Conservation (phyloP, 2,329 filamentous ascomycete genomes). For the Xylariaceae sp. region DNA sequence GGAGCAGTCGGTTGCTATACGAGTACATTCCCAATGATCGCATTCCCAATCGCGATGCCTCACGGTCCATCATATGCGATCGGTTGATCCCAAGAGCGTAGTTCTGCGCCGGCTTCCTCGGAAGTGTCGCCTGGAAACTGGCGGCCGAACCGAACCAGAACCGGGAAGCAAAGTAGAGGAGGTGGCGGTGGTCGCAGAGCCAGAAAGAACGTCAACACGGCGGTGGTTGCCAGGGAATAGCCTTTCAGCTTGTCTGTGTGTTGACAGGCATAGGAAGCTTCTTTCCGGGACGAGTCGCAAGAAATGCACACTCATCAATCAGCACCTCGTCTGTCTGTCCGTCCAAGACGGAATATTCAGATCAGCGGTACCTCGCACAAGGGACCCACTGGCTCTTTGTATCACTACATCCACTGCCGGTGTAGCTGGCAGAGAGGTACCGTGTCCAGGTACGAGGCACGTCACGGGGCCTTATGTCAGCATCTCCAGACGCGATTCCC, state of each 20-base stretch:
- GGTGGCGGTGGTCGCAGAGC: background rate
- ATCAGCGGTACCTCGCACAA: constrained; percentile 3
- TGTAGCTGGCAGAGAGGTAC: background rate
- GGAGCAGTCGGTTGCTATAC: background rate
- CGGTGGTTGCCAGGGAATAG: background rate
- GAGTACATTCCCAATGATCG: background rate
- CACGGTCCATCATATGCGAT: background rate
- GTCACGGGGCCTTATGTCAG: background rate
- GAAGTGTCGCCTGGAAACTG: background rate
- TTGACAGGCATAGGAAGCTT: background rate
- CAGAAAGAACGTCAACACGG: background rate
- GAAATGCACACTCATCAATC: constrained; percentile 7
- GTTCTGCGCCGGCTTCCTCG: constrained; percentile 3
- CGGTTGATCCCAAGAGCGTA: background rate
- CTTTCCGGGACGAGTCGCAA: background rate
- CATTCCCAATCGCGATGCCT: background rate
- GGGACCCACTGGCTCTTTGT: constrained; percentile 9
- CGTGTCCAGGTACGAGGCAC: background rate
- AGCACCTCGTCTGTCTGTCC: background rate
- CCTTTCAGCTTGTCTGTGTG: background rate
- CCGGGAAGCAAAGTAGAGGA: background rate
- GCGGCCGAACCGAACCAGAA: background rate
- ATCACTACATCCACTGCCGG: background rate
- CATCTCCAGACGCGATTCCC: too few relatives aligned
- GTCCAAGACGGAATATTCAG: background rate